Percentiles rank a stretch among this genome's conserved stretches.
Conservation (phyloP, 345 rosid genomes). For the Crucihimalaya himalaica region DNA sequence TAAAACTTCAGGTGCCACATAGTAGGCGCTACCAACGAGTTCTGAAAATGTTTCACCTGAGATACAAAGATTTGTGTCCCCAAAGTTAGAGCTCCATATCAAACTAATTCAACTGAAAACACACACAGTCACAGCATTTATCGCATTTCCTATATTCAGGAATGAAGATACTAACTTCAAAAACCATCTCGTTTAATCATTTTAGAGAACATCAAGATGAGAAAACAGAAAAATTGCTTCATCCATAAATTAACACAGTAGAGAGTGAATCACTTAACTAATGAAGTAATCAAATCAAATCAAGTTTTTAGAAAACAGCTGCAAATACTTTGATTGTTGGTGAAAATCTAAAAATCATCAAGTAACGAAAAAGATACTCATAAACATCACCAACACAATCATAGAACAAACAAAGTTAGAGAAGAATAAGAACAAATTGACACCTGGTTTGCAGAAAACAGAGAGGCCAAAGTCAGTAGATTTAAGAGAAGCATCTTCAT, state of each 20-base stretch:
- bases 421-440: neutral
- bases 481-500: slow-evolving; percentile 76
- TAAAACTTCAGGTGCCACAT: slow-evolving; percentile 82
- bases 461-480: slow-evolving; percentile 87
- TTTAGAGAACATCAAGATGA: no score
- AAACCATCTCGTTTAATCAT: no score
- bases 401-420: neutral
- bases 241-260: no score
- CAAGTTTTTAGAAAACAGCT: no score
- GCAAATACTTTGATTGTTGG: neutral
- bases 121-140: slow-evolving; percentile 7
- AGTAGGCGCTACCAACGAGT: slow-evolving; percentile 86
- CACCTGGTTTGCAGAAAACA: slow-evolving; percentile 75
- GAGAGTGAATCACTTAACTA: no score
- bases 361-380: neutral
- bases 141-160: no score
- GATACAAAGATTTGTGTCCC: neutral
- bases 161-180: no score
- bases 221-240: no score
- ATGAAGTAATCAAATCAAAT: neutral
- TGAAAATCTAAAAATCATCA: neutral
- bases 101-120: neutral
- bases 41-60: slow-evolving; percentile 59
- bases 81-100: neutral
- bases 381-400: slow-evolving; percentile 1